Percentiles rank a stretch among this genome's conserved stretches.
phyloP scores from a whole-genome alignment of 306 rosid species.

The Medicago lupulina region DNA sequence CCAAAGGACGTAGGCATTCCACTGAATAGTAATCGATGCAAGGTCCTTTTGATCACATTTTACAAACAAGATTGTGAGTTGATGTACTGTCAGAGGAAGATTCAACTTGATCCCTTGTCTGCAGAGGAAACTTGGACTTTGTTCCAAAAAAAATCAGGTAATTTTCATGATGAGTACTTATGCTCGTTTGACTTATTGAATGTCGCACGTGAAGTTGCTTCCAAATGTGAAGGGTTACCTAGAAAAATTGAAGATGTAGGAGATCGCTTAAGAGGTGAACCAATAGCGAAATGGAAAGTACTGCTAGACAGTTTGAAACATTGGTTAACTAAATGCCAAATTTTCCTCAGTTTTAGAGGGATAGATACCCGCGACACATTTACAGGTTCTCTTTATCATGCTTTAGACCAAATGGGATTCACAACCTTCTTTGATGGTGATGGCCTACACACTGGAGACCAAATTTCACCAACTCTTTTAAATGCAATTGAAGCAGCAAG shows the following conservation, averaged over 20 bases:
- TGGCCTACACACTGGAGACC: neutral
- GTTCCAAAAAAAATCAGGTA: neutral
- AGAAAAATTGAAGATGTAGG: slow-evolving; percentile 20
- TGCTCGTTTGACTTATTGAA: neutral
- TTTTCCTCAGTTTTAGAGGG: slow-evolving; percentile 5
- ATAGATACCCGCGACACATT: neutral
- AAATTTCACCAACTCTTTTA: slow-evolving; percentile 2
- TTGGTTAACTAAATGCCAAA: neutral
- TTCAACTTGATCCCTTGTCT: slow-evolving; percentile 11
- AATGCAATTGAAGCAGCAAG: slow-evolving; percentile 10
- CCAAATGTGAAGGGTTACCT: slow-evolving; percentile 41
- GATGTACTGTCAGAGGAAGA: slow-evolving; percentile 35
- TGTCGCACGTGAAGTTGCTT: neutral
- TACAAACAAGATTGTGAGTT: neutral
- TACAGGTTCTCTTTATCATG: neutral
- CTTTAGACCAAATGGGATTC: neutral
- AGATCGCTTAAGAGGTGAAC: slow-evolving; percentile 18
- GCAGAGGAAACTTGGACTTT: slow-evolving; percentile 35
- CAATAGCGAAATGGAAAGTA: slow-evolving; percentile 33
- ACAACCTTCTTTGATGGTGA: slow-evolving; percentile 31
- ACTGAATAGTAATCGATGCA: neutral
- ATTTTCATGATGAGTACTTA: neutral
- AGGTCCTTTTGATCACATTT: slow-evolving; percentile 1
- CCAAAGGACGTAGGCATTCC: slow-evolving; percentile 37
- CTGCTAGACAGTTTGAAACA: slow-evolving; percentile 18